Percentiles rank a stretch among this genome's conserved stretches.
phyloP scores from a whole-genome alignment of 495 filamentous ascomycete species.

The Podospora anserina region DNA sequence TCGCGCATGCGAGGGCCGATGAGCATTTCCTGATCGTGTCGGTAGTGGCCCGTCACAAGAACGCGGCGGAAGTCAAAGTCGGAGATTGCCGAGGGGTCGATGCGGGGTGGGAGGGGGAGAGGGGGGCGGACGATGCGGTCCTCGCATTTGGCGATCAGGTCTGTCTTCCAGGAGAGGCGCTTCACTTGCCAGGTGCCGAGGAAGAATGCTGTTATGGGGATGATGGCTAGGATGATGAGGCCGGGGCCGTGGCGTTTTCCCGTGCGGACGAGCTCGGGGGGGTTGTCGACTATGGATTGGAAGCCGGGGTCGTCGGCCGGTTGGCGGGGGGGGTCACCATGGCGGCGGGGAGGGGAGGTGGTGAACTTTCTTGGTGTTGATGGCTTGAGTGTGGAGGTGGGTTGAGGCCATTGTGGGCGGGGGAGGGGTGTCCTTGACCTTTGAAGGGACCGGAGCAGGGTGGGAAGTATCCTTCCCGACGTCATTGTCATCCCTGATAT shows the following conservation, averaged over 20 bases:
- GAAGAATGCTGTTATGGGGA: slow-evolving; percentile 84
- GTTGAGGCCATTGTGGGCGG: neutral
- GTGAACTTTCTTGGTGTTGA: slow-evolving; percentile 34
- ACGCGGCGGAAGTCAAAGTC: slow-evolving; percentile 94
- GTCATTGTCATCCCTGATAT: slow-evolving; percentile 8
- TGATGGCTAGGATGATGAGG: slow-evolving; percentile 77
- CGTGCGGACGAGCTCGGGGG: slow-evolving; percentile 68
- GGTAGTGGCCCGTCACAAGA: slow-evolving; percentile 65
- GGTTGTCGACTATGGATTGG: slow-evolving; percentile 80
- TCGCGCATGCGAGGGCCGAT: slow-evolving; percentile 87
- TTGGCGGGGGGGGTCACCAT: slow-evolving; percentile 15
- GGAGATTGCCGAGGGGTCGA: slow-evolving; percentile 73
- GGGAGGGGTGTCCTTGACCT: slow-evolving; percentile 15
- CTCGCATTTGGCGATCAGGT: slow-evolving; percentile 82
- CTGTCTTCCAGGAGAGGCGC: slow-evolving; percentile 88
- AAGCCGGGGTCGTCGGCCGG: slow-evolving; percentile 69
- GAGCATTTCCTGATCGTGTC: slow-evolving; percentile 94
- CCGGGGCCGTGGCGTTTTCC: slow-evolving; percentile 75
- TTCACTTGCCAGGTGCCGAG: slow-evolving; percentile 97
- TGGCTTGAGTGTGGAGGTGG: neutral
- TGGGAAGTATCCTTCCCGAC: neutral
- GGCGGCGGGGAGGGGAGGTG: slow-evolving; percentile 18
- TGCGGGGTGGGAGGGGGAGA: slow-evolving; percentile 74
- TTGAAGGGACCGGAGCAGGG: slow-evolving; percentile 12
- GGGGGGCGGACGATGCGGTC: slow-evolving; percentile 84